A percentile compares a stretch with the other conserved stretches of the same genome.
Conservation (phyloP, 768 basidiomycete genomes). For the Phanerodontia chrysosporium region DNA sequence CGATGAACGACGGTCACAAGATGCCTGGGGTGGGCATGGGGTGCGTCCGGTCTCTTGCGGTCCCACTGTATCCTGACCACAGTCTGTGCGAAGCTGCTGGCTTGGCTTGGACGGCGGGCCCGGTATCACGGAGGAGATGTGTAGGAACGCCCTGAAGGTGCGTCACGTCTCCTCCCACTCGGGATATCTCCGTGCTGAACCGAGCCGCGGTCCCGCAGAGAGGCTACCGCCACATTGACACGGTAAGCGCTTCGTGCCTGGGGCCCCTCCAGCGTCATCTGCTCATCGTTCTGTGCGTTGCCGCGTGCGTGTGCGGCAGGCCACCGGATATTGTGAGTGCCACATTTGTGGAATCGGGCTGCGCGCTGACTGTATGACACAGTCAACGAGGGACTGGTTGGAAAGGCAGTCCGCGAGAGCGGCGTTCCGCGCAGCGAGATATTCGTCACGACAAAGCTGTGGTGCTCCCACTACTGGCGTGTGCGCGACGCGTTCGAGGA, state of each 20-base stretch:
- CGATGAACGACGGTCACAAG: slow-evolving; percentile 6
- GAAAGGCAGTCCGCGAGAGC: slow-evolving; percentile 41
- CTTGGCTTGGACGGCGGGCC: neutral
- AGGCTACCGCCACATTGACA: slow-evolving; percentile 12
- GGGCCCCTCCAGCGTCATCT: too few species aligned
- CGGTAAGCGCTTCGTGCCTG: neutral
- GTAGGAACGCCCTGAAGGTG: neutral
- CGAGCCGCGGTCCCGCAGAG: neutral
- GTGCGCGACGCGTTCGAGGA: slow-evolving; percentile 27
- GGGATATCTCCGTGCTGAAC: neutral
- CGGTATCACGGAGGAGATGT: neutral
- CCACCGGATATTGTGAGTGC: too few species aligned
- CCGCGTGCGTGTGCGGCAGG: too few species aligned
- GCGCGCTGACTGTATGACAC: too few species aligned
- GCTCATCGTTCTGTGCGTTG: too few species aligned
- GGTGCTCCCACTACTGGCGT: slow-evolving; percentile 23
- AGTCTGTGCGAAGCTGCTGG: neutral
- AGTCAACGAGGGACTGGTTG: slow-evolving; percentile 41
- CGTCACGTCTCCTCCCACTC: neutral
- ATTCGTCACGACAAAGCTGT: slow-evolving; percentile 50
- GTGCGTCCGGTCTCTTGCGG: neutral
- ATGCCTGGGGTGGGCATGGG: slow-evolving; percentile 4
- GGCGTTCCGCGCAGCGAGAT: slow-evolving; percentile 40
- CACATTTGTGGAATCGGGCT: too few species aligned
- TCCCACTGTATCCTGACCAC: neutral